Conservation (phyloP, 2,329 filamentous ascomycete species). For the Didymella sp. region DNA sequence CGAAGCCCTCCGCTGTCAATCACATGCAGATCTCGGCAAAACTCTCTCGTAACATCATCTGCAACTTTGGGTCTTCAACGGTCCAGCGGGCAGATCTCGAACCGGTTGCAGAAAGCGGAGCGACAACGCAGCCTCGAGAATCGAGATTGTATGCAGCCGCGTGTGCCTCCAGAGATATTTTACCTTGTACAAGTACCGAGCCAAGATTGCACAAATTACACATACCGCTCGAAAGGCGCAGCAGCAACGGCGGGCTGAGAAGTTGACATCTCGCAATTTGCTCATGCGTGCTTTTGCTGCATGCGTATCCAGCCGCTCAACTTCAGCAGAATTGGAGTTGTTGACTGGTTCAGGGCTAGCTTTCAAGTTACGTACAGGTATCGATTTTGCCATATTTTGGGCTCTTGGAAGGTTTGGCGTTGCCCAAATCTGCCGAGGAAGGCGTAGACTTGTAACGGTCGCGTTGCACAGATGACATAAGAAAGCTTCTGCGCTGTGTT, state of each 20-base stretch:
- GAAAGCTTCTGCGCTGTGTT: constrained; percentile 1
- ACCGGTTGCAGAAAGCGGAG: constrained; percentile 18
- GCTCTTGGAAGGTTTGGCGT: constrained; percentile 25
- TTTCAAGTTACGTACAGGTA: constrained; percentile 34
- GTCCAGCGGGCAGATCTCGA: constrained; percentile 2
- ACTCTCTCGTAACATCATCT: constrained; percentile 36
- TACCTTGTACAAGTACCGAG: constrained; percentile 1
- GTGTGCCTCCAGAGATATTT: neutral
- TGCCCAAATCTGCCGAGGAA: constrained; percentile 19
- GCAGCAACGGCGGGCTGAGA: neutral
- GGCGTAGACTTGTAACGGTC: constrained; percentile 18
- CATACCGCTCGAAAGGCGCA: constrained; percentile 7
- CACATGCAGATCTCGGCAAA: constrained; percentile 32
- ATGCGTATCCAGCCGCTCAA: constrained; percentile 16
- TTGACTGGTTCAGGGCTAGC: constrained; percentile 24
- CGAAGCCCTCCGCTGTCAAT: constrained; percentile 23
- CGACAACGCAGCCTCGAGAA: constrained; percentile 8
- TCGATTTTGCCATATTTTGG: constrained; percentile 20
- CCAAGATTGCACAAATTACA: constrained; percentile 8
- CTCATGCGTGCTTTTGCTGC: constrained; percentile 11
- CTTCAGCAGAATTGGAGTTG: constrained; percentile 29
- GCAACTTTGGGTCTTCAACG: constrained; percentile 13
- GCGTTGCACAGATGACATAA: constrained; percentile 30
- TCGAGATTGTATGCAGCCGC: constrained; percentile 3
- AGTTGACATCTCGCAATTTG: neutral